Evolutionary conservation across 108 stramenopile species (phyloP).

Genomic region (Cyclotella baltica): DNA sequence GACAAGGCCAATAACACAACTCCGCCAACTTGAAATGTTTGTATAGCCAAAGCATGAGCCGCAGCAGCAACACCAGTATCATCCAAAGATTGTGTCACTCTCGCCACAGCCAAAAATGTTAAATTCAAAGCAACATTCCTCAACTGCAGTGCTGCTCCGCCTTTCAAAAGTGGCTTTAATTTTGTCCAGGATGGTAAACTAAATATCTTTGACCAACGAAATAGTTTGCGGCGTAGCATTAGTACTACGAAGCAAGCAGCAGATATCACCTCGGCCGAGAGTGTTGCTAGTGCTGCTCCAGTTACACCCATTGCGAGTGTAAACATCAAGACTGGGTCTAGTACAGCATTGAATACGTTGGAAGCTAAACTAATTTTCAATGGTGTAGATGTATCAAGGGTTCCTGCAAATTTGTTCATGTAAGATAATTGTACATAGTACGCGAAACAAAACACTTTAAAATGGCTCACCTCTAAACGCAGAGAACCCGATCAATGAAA

Average conservation of each 20-base stretch:
- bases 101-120: conserved; percentile 82
- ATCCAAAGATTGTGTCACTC: conserved; percentile 87
- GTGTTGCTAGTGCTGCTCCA: conserved; percentile 89
- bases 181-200: conserved; percentile 64
- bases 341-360: conserved; percentile 82
- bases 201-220: conserved; percentile 68
- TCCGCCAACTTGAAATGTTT: conserved; percentile 89
- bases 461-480: conserved; percentile 52
- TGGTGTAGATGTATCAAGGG: conserved; percentile 85
- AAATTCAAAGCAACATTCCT: conserved; percentile 87
- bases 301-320: conserved; percentile 80
- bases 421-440: background rate
- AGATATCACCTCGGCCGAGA: conserved; percentile 76
- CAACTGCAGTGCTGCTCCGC: conserved; percentile 82
- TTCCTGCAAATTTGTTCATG: conserved; percentile 35
- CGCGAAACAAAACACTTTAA: too few relatives aligned
- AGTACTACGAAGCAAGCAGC: conserved; percentile 67
- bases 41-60: conserved; percentile 88
- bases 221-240: conserved; percentile 62
- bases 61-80: conserved; percentile 84
- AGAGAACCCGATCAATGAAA: conserved; percentile 70
- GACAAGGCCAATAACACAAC: conserved; percentile 85
- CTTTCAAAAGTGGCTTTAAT: conserved; percentile 74
- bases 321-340: conserved; percentile 91
- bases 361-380: conserved; percentile 82